Evolutionary conservation across 1,139 yeast species (phyloP).

Genomic region (Pichia sp.): DNA sequence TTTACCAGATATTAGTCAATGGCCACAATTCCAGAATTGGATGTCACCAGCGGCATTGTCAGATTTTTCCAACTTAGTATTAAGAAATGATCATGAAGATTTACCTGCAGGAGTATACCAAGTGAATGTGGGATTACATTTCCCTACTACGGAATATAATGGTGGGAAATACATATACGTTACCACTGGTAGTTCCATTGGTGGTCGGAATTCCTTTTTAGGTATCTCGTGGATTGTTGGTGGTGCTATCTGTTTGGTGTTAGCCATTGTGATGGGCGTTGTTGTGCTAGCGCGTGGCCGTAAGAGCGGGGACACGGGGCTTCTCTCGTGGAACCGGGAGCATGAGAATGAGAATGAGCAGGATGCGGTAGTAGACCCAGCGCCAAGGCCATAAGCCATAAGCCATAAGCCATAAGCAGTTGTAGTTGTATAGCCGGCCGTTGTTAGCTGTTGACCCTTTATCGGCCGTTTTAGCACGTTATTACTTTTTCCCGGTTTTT

Average conservation of each 20-base stretch:
- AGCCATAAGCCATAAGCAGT: too few relatives aligned
- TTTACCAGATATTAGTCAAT: conserved; percentile 69
- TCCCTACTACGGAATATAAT: conserved; percentile 76
- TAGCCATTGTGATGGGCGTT: conserved; percentile 52
- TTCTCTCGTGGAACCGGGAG: conserved; percentile 59
- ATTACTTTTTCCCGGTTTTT: not conserved
- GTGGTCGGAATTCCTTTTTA: conserved; percentile 82
- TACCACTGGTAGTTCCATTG: conserved; percentile 80
- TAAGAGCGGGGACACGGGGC: conserved; percentile 64
- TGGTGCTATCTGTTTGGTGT: conserved; percentile 75
- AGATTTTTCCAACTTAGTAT: conserved; percentile 71
- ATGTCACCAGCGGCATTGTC: conserved; percentile 93
- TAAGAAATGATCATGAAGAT: conserved; percentile 64
- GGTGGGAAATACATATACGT: conserved; percentile 79
- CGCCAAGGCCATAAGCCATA: too few relatives aligned
- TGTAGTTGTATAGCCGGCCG: too few relatives aligned
- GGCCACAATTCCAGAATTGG: conserved; percentile 95
- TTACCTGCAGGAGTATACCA: conserved; percentile 65
- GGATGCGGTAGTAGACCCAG: too few relatives aligned
- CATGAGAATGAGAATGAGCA: too few relatives aligned
- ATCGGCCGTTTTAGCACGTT: not conserved
- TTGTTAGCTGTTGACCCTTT: too few relatives aligned
- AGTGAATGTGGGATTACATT: conserved; percentile 70
- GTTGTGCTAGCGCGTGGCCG: conserved; percentile 64
- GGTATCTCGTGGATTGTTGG: conserved; percentile 89